A percentile compares a stretch with the other conserved stretches of the same genome.
Evolutionary conservation across 805 yeast genomes (phyloP).

Genomic region (Candida tibetensis): DNA sequence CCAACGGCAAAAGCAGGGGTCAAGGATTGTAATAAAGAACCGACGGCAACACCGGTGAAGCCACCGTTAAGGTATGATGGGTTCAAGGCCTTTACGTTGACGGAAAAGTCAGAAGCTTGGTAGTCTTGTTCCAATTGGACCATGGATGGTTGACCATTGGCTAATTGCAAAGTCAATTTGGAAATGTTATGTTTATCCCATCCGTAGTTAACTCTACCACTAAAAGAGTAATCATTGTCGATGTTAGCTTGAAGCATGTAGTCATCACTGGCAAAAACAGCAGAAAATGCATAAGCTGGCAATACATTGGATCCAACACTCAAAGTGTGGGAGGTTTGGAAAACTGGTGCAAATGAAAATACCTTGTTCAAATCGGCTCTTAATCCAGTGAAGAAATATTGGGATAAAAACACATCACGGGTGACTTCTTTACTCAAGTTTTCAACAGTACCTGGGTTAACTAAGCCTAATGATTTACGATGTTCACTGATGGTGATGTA

Average conservation of each 20-base stretch:
- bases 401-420: conserved; percentile 87
- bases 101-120: conserved; percentile 83
- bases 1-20: conserved; percentile 84
- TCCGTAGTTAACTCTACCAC: conserved; percentile 88
- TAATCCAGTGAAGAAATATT: conserved; percentile 89
- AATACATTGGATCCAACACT: conserved; percentile 79
- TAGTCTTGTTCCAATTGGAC: conserved; percentile 94
- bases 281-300: conserved; percentile 89
- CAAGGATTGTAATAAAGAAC: conserved; percentile 84
- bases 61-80: conserved; percentile 75
- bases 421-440: conserved; percentile 61
- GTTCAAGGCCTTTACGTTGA: conserved; percentile 87
- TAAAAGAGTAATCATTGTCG: conserved; percentile 80
- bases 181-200: conserved; percentile 79
- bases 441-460: conserved; percentile 85
- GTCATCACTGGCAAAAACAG: conserved; percentile 83
- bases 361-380: conserved; percentile 96
- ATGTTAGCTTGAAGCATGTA: conserved; percentile 87
- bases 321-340: conserved; percentile 94
- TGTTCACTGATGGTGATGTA: conserved; percentile 71
- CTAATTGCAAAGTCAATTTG: conserved; percentile 84
- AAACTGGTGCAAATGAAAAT: conserved; percentile 85
- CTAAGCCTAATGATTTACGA: conserved; percentile 75
- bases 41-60: conserved; percentile 90
- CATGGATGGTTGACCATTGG: conserved; percentile 88